A percentile compares a stretch with the other conserved stretches of the same genome.
Evolutionary conservation across 1,139 yeast genomes (phyloP).

Genomic region (Saccharomyces hybrid): DNA sequence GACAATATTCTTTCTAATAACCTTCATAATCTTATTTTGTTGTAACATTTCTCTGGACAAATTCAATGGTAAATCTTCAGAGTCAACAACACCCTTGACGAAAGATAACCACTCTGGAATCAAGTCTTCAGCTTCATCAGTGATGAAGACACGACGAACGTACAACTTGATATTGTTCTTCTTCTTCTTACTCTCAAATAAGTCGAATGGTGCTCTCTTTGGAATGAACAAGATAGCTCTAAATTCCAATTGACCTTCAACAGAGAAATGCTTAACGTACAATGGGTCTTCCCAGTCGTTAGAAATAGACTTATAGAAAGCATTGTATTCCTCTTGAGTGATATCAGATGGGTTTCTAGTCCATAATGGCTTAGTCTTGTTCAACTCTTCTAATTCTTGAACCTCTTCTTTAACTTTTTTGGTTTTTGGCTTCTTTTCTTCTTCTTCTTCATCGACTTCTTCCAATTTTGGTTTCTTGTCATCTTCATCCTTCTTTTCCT

Average conservation of each 20-base stretch:
- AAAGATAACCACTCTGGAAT: conserved; percentile 99
- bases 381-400: conserved; percentile 90
- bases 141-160: conserved; percentile 99
- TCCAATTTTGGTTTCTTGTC: conserved; percentile 63
- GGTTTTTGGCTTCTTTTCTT: conserved; percentile 57
- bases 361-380: conserved; percentile 99
- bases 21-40: conserved; percentile 99
- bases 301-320: conserved; percentile 98
- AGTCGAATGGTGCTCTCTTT: conserved; percentile 98
- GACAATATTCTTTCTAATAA: conserved; percentile 97
- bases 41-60: conserved; percentile 99
- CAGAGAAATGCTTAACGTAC: conserved; percentile 99
- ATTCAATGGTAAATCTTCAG: conserved; percentile 99
- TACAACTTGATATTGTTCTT: conserved; percentile 97
- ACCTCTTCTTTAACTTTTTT: conserved; percentile 83
- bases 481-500: conserved; percentile 54
- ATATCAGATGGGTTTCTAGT: conserved; percentile 98
- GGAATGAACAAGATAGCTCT: conserved; percentile 97
- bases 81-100: conserved; percentile 98
- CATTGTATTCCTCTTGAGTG: conserved; percentile 96
- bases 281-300: conserved; percentile 99
- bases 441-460: conserved; percentile 56
- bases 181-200: conserved; percentile 97
- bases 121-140: conserved; percentile 98
- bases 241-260: conserved; percentile 99